These are phyloP conservation scores for Dioscorea alata DNA, from an alignment of 106 monocot species.

Conservation along the genomic window DNA sequence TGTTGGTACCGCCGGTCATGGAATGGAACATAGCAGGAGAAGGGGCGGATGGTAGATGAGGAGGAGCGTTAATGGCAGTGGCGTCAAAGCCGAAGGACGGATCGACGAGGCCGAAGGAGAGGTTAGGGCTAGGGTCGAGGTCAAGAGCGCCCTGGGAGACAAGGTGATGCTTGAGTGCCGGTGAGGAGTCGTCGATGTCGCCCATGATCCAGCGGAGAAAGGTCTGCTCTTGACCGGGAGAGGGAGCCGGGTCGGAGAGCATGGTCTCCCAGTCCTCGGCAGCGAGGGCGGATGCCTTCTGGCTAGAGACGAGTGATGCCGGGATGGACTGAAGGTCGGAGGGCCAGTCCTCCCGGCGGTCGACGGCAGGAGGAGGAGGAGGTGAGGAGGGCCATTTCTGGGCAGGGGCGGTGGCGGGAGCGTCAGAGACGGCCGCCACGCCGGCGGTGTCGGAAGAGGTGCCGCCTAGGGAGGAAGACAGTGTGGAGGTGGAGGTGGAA, in stretches of 20 bases:
- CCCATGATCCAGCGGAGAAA: conserved; percentile 76
- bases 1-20: neutral
- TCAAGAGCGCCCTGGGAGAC: neutral
- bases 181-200: conserved; percentile 26
- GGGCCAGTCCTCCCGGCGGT: conserved; percentile 20
- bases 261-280: conserved; percentile 66
- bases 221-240: conserved; percentile 47
- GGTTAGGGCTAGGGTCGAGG: no score
- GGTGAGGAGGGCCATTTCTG: conserved; percentile 6
- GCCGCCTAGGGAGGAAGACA: conserved; percentile 55
- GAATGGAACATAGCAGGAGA: neutral
- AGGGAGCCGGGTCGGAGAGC: conserved; percentile 36
- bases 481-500: conserved; percentile 50
- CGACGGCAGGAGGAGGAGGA: neutral
- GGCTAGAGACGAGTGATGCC: neutral
- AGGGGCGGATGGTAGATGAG: neutral
- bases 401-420: conserved; percentile 19
- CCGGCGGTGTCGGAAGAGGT: conserved; percentile 32
- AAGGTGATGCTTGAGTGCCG: neutral
- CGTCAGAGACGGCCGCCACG: conserved; percentile 21
- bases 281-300: neutral
- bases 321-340: conserved; percentile 27
- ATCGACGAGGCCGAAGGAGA: conserved; percentile 11
- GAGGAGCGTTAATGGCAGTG: neutral
- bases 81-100: conserved; percentile 14